Base-by-base conservation (phyloP, 352 stramenopile species). In the Thalassiosira livingstoniorum region DNA sequence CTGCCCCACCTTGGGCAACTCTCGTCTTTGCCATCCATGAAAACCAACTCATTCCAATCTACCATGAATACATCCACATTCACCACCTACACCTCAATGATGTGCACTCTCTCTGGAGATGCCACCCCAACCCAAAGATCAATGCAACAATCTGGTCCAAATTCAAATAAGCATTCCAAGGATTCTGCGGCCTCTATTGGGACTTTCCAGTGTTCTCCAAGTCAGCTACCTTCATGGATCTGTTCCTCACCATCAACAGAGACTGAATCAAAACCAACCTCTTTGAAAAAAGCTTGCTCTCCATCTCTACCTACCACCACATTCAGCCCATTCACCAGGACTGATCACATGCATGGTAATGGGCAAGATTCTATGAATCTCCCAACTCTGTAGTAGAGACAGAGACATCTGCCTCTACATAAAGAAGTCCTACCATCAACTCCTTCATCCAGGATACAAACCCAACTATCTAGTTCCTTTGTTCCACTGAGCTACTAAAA, bases 281-380 rank as follows among this genome's bases (percentile, higher is more conserved):
- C n/a, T 78, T 63, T 65, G 45, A 82, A 39, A 88, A 86, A 51
- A 51, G n/a, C 51, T 86, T 32, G 69, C 68, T 37, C 61, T 88
- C 0, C 80, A 85, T 42, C 64, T 89, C 0, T 89, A 80, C 55
- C 63, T 87, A 2, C 78, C 82, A 39, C 64, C 78, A 25, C 61
- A 81, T 11, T 86, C 78, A 3, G 29, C 45, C 7, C 82, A 89
- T 37, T 57, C 78, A 25, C 78, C 78, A 18, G 79, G 74, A 25
- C 32, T 83, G 0, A 11, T 74, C 3, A 67, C 7, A 0, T 63
- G 77, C 1, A 31, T 83, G 4, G 68, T 86, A 13, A 47, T 54
- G 23, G 77, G 69, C 0, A 27, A 85, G 27, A 42, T 81, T 0
- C 51, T 75, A n/a, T 51, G 70, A 0, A 45, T 75, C 47, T 63